Conservation (phyloP, 73 alveolate genomes). For the Urostyla sp. region DNA sequence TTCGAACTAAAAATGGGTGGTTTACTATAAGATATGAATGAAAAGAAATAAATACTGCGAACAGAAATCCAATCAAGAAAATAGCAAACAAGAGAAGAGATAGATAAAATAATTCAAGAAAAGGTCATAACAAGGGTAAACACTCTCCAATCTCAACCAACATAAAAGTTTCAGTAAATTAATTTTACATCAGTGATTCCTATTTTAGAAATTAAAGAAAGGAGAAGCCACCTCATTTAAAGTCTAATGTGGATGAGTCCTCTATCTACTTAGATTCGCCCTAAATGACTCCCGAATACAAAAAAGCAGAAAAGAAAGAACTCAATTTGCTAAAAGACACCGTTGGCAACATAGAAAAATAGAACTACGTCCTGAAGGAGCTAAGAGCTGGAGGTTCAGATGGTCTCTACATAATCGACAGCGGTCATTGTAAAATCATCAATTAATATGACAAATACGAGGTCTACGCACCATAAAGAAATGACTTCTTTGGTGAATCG, state of each 20-base stretch:
- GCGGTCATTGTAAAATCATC: constrained; percentile 40
- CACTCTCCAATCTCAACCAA: too few relatives aligned
- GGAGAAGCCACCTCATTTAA: too few relatives aligned
- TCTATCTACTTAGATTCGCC: too few relatives aligned
- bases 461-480: not conserved
- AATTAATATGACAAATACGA: constrained; percentile 27
- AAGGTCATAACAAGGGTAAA: too few relatives aligned
- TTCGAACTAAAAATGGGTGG: constrained; percentile 40
- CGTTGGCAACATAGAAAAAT: constrained; percentile 13
- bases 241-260: too few relatives aligned
- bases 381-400: constrained; percentile 21
- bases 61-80: too few relatives aligned
- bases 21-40: constrained; percentile 14
- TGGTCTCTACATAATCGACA: constrained; percentile 47
- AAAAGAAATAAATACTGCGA: constrained; percentile 9
- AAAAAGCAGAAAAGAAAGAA: constrained; percentile 19
- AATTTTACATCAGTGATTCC: too few relatives aligned
- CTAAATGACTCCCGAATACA: not conserved
- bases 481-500: constrained; percentile 63
- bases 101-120: too few relatives aligned
- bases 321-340: constrained; percentile 10
- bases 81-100: too few relatives aligned
- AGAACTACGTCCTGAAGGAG: constrained; percentile 16
- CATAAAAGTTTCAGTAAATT: too few relatives aligned
- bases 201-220: too few relatives aligned